Evolutionary conservation across 2,329 filamentous ascomycete genomes (phyloP).

Genomic region (Incumbomyces delicatus): DNA sequence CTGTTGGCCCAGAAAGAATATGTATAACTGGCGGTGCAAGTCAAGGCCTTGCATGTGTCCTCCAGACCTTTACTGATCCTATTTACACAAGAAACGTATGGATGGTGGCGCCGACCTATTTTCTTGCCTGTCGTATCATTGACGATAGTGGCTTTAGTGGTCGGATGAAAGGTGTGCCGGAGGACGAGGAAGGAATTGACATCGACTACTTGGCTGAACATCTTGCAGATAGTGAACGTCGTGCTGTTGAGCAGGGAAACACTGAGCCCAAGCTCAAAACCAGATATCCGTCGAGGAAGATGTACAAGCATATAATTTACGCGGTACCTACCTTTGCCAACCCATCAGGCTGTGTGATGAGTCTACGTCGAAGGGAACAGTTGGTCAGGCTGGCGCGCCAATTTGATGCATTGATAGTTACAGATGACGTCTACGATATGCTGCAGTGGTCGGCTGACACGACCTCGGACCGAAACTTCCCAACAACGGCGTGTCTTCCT

Average conservation of each 20-base stretch:
- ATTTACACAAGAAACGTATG: conserved; percentile 64
- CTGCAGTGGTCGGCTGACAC: conserved; percentile 59
- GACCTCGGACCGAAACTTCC: conserved; percentile 13
- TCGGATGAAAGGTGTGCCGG: conserved; percentile 58
- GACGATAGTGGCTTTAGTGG: conserved; percentile 66
- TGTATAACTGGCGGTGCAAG: conserved; percentile 78
- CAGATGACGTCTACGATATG: conserved; percentile 91
- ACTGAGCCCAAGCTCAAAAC: conserved; percentile 43
- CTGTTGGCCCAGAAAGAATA: conserved; percentile 50
- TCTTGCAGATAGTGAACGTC: conserved; percentile 41
- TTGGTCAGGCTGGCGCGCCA: conserved; percentile 69
- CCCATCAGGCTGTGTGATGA: conserved; percentile 76
- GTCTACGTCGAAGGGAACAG: conserved; percentile 52
- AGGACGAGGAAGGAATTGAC: conserved; percentile 70
- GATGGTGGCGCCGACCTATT: conserved; percentile 74
- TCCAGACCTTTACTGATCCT: conserved; percentile 74
- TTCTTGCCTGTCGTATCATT: conserved; percentile 76
- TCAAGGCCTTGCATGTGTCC: conserved; percentile 67
- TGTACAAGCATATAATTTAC: conserved; percentile 83
- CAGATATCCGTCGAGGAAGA: conserved; percentile 54
- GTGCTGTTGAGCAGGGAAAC: conserved; percentile 30
- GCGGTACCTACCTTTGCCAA: conserved; percentile 82
- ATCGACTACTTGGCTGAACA: conserved; percentile 48
- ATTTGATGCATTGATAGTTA: conserved; percentile 71
- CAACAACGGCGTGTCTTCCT: conserved; percentile 46